These are phyloP conservation scores for Globisporangium sylvaticum DNA, from an alignment of 352 stramenopile genomes.

Conservation along the genomic window DNA sequence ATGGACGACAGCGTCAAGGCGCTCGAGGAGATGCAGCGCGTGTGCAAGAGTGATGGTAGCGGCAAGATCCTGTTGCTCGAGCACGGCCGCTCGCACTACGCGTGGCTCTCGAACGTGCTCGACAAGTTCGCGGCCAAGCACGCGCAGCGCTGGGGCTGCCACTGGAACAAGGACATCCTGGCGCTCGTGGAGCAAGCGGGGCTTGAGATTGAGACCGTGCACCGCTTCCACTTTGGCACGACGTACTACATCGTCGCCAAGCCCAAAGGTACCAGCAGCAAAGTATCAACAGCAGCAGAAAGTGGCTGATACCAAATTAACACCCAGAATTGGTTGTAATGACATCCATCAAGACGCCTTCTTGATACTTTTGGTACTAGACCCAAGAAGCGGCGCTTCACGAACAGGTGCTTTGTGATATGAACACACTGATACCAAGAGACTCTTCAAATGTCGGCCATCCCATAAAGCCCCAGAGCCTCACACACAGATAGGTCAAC, in stretches of 20 bases:
- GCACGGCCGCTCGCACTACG: slow-evolving; percentile 90
- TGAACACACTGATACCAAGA: background rate
- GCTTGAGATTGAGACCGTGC: slow-evolving; percentile 81
- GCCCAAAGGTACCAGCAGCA: slow-evolving; percentile 16
- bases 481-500: background rate
- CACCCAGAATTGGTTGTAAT: too few relatives aligned
- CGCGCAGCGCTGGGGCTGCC: slow-evolving; percentile 93
- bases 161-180: slow-evolving; percentile 96
- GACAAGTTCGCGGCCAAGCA: slow-evolving; percentile 92
- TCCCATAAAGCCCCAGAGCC: background rate
- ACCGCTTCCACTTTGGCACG: slow-evolving; percentile 94
- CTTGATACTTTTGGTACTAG: background rate
- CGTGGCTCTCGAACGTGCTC: slow-evolving; percentile 88
- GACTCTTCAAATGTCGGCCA: background rate
- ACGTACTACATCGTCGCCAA: slow-evolving; percentile 88
- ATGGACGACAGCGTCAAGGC: slow-evolving; percentile 92
- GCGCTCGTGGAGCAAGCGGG: slow-evolving; percentile 78
- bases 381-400: background rate
- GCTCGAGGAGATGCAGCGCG: slow-evolving; percentile 91
- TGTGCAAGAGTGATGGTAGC: slow-evolving; percentile 68
- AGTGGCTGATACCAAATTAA: background rate
- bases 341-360: background rate
- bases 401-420: background rate
- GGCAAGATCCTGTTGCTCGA: slow-evolving; percentile 93
- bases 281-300: background rate